A percentile compares a stretch with the other conserved stretches of the same genome.
Evolutionary conservation across 192 early-diverging fungal genomes (phyloP).

Genomic region (Backusella tarrabulga): DNA sequence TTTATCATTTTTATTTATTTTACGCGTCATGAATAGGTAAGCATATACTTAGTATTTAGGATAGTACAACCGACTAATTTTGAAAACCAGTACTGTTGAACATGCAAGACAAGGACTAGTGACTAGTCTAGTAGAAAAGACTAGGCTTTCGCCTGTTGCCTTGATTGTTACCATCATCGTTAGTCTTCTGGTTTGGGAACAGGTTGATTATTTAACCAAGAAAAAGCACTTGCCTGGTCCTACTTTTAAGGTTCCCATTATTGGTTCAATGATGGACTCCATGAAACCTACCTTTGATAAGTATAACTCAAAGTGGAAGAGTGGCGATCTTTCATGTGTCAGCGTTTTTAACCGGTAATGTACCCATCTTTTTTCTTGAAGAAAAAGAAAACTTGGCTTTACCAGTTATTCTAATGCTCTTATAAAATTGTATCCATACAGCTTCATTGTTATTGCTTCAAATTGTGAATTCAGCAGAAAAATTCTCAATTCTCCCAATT

Average conservation of each 20-base stretch:
- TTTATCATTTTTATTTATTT: background rate
- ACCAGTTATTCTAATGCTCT: background rate
- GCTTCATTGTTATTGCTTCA: constrained; percentile 46
- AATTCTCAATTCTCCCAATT: constrained; percentile 38
- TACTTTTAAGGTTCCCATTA: constrained; percentile 36
- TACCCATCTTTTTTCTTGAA: background rate
- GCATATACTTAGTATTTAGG: background rate
- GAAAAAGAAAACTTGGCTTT: background rate
- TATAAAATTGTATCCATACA: background rate
- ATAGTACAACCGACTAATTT: background rate
- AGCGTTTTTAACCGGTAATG: constrained; percentile 42
- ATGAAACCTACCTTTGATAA: constrained; percentile 46
- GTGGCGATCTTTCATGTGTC: constrained; percentile 39
- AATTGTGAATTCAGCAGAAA: constrained; percentile 42
- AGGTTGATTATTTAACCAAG: constrained; percentile 36
- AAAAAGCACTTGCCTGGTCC: constrained; percentile 39
- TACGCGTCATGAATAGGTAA: background rate
- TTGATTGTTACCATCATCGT: constrained; percentile 22
- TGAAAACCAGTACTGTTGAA: background rate
- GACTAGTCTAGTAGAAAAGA: background rate
- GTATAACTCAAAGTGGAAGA: constrained; percentile 44
- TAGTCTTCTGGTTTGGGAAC: constrained; percentile 36
- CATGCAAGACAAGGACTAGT: background rate
- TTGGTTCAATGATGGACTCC: constrained; percentile 41
- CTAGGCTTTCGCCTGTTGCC: constrained; percentile 21